These are phyloP conservation scores for Picea mariana DNA, from an alignment of 83 land plant species.

Conservation along the genomic window DNA sequence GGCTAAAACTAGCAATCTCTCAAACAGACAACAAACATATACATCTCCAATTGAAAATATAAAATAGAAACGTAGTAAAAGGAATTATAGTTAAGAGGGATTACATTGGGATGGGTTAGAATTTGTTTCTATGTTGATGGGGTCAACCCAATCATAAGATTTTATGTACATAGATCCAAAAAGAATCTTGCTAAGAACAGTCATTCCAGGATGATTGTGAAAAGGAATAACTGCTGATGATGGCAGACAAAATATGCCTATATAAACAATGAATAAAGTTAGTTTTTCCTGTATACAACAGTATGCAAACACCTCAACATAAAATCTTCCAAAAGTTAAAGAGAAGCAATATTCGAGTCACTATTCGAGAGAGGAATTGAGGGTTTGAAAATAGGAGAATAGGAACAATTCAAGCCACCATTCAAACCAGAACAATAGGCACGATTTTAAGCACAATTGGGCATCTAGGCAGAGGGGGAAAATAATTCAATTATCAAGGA, in stretches of 20 bases:
- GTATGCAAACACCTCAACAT: too few species aligned
- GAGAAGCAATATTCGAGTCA: too few species aligned
- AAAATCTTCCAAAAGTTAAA: too few species aligned
- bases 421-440: too few species aligned
- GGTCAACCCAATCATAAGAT: constrained; percentile 84
- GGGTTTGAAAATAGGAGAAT: too few species aligned
- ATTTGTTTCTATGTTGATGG: constrained; percentile 13
- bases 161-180: constrained; percentile 91
- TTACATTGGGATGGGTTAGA: constrained; percentile 18
- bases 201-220: constrained; percentile 98
- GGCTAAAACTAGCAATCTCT: neutral
- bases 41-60: neutral
- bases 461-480: too few species aligned
- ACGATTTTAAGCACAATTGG: too few species aligned
- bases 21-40: neutral
- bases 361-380: too few species aligned
- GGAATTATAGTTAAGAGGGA: neutral
- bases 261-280: constrained; percentile 49
- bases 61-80: neutral
- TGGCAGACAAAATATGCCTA: constrained; percentile 94
- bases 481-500: too few species aligned
- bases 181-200: constrained; percentile 90
- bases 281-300: too few species aligned
- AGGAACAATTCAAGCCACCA: too few species aligned
- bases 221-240: constrained; percentile 91